These are phyloP conservation scores for Fusarium brachygibbosum DNA, from an alignment of 2,329 filamentous ascomycete species.

Conservation along the genomic window DNA sequence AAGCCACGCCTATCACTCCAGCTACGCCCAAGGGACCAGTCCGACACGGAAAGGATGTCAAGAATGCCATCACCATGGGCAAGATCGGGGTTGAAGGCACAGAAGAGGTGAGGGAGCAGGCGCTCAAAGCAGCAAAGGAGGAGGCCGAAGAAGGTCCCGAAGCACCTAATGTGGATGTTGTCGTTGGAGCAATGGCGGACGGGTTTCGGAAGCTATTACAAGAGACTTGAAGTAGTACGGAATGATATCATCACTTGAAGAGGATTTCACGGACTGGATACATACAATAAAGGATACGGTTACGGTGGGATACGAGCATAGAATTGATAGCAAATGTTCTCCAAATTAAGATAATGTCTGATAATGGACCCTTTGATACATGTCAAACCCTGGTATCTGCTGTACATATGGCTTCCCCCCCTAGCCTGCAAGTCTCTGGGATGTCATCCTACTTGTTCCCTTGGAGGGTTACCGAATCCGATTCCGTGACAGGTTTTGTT, in stretches of 20 bases:
- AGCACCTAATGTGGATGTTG: constrained; percentile 59
- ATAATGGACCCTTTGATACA: constrained; percentile 6
- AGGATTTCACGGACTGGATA: constrained; percentile 5
- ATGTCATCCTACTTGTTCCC: not conserved
- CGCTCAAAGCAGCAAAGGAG: constrained; percentile 38
- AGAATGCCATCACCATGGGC: constrained; percentile 57
- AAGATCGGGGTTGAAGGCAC: constrained; percentile 57
- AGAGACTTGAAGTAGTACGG: constrained; percentile 19
- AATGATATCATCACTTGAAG: not conserved
- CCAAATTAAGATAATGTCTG: constrained; percentile 9
- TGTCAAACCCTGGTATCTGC: not conserved
- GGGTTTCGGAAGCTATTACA: constrained; percentile 56
- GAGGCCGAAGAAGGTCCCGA: constrained; percentile 53
- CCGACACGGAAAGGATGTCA: constrained; percentile 67
- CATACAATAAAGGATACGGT: not conserved
- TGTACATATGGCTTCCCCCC: not conserved
- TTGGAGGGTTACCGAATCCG: not conserved
- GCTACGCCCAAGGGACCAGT: constrained; percentile 64
- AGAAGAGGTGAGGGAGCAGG: constrained; percentile 45
- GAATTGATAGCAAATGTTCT: constrained; percentile 22
- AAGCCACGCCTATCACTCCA: constrained; percentile 78
- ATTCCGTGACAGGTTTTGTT: not conserved
- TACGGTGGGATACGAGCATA: constrained; percentile 4
- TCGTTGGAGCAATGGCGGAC: constrained; percentile 57
- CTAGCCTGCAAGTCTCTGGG: not conserved